Evolutionary conservation across 176 grass and related monocot species (phyloP), one percentile per base, ranked within the genome.

Genomic region (Triticum timopheevii): DNA sequence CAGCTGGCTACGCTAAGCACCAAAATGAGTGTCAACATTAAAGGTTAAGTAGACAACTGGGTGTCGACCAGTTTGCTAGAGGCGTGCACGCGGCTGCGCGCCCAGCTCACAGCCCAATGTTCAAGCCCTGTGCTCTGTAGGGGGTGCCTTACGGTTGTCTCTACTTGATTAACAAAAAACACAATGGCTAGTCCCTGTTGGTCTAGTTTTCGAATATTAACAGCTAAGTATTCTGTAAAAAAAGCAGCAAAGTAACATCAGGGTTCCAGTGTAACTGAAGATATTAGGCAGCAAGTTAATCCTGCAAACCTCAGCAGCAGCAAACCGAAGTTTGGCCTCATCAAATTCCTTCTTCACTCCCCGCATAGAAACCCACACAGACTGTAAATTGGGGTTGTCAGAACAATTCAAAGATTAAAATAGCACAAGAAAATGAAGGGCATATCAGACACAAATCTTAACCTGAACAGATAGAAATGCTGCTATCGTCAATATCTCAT

Each of bases 401-500:
- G 82, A 90, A 84, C 44, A 92, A 85, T 33, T 8, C 3, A 1
- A 71, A 73, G 59, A 78, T 25, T 78, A 73, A 63, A 88, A 77
- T 56, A 63, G 39, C 33, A 52, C 15, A 92, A 42, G 2, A 61
- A 71, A 80, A 44, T 25, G 17, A 50, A 78, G 13, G 58, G 74
- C 44, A 47, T 79, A 49, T 82, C 15, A 82, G 79, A 54, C 34
- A 65, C 12, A 83, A 79, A 88, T 47, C 54, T 31, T 93, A 78
- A 92, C 96, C 83, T 98, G 96, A 88, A 98, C 92, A 77, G 96
- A 98, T 25, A 98, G 93, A 89, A 95, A 85, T 86, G 91, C 92
- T 49, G 93, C 90, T 88, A 98, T 92, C 61, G 90, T 98, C 77
- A 95, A 83, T 85, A 98, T 95, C 88, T 98, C 96, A 81, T 98